These are phyloP conservation scores for Oemleria cerasiformis DNA, from an alignment of 306 rosid species.

Conservation along the genomic window DNA sequence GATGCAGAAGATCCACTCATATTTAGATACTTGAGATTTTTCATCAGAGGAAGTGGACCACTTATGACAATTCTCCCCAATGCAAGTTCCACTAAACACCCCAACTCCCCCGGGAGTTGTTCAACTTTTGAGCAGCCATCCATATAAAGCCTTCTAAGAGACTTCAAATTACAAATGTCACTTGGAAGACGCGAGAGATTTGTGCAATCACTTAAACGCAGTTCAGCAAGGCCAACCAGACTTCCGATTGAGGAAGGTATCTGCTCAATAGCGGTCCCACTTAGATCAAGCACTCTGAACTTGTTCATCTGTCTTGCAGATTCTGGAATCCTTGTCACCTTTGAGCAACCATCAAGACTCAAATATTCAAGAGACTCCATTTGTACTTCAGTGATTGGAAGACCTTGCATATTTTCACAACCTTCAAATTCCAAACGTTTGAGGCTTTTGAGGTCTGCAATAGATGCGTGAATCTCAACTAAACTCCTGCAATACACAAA, in stretches of 20 bases:
- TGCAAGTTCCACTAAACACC: not conserved
- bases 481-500: slow-evolving; percentile 6
- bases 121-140: not conserved
- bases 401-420: not conserved
- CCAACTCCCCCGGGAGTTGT: slow-evolving; percentile 5
- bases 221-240: not conserved
- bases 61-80: not conserved
- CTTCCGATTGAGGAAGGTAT: slow-evolving; percentile 14
- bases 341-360: slow-evolving; percentile 7
- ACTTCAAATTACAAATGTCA: not conserved
- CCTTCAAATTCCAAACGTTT: not conserved
- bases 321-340: slow-evolving; percentile 10
- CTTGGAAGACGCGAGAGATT: not conserved
- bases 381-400: not conserved
- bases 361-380: slow-evolving; percentile 7
- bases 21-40: not conserved
- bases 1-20: too few relatives aligned
- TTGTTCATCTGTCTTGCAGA: not conserved
- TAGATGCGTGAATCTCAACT: slow-evolving; percentile 13
- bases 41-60: not conserved
- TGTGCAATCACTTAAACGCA: not conserved
- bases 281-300: not conserved
- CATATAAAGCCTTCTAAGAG: not conserved
- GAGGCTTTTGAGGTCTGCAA: not conserved
- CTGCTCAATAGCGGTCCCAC: not conserved